These are phyloP conservation scores for Dendrothele bispora DNA, from an alignment of 768 basidiomycete species.

Conservation along the genomic window DNA sequence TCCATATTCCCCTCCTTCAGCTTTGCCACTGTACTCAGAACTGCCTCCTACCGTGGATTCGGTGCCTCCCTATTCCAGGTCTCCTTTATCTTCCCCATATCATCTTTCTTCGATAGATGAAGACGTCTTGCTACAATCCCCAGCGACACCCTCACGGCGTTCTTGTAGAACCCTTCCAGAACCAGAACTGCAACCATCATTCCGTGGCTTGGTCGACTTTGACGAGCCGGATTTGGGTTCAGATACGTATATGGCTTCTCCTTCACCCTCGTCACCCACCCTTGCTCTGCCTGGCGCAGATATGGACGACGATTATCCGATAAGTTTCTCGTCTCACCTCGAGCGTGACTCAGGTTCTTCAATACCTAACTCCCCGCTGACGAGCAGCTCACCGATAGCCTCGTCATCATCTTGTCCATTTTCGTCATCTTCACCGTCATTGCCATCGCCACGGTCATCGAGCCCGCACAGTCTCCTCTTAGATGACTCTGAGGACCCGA, in stretches of 20 bases:
- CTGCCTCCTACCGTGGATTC: neutral
- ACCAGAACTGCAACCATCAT: neutral
- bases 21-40: neutral
- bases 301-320: constrained; percentile 26
- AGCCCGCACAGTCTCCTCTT: constrained; percentile 23
- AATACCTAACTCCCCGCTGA: no score
- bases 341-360: no score
- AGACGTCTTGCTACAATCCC: neutral
- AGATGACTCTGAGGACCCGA: constrained; percentile 26
- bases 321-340: no score
- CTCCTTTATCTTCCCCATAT: neutral
- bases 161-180: neutral
- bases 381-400: neutral
- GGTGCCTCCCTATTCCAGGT: neutral
- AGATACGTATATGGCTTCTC: neutral
- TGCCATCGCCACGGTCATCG: neutral
- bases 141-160: neutral
- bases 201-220: no score
- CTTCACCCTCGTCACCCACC: constrained; percentile 20
- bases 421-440: neutral
- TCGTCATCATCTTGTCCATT: neutral
- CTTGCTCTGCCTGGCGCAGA: constrained; percentile 38
- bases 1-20: neutral
- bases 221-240: no score
- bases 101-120: neutral